Evolutionary conservation across 1,139 yeast genomes (phyloP).

Genomic region (Wickerhamomyces sp.): DNA sequence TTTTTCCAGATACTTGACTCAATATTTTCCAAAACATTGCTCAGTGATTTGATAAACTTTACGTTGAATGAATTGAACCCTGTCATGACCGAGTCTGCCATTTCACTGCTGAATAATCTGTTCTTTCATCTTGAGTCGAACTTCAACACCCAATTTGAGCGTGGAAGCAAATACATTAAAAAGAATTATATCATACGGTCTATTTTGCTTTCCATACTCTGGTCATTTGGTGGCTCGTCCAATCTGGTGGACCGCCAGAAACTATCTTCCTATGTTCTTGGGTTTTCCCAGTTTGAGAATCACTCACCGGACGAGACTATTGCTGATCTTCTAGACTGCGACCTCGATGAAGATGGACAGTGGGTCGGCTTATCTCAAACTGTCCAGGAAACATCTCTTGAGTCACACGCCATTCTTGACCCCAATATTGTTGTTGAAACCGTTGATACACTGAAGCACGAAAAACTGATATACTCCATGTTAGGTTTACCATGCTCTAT

Average conservation of each 20-base stretch:
- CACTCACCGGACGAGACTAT: conserved; percentile 13
- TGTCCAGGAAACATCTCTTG: conserved; percentile 49
- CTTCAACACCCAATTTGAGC: neutral
- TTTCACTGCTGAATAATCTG: conserved; percentile 38
- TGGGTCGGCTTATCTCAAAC: conserved; percentile 44
- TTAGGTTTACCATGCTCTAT: conserved; percentile 56
- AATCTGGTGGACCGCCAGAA: conserved; percentile 14
- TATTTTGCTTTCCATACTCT: conserved; percentile 42
- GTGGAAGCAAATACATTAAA: neutral
- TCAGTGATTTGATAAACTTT: conserved; percentile 9
- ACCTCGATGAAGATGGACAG: conserved; percentile 54
- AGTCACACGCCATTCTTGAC: conserved; percentile 56
- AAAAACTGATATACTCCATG: conserved; percentile 51
- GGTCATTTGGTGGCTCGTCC: conserved; percentile 49
- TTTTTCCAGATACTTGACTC: conserved; percentile 13
- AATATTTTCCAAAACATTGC: conserved; percentile 12
- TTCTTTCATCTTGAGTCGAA: conserved; percentile 24
- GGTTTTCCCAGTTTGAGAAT: conserved; percentile 29
- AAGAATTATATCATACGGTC: conserved; percentile 25
- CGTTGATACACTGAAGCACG: conserved; percentile 69
- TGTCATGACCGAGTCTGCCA: conserved; percentile 46
- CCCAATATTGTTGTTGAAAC: conserved; percentile 77
- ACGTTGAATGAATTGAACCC: conserved; percentile 34
- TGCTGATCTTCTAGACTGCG: conserved; percentile 38
- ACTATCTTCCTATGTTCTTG: conserved; percentile 31